Conservation (phyloP, 2,329 filamentous ascomycete species). For the Fusarium succisae region DNA sequence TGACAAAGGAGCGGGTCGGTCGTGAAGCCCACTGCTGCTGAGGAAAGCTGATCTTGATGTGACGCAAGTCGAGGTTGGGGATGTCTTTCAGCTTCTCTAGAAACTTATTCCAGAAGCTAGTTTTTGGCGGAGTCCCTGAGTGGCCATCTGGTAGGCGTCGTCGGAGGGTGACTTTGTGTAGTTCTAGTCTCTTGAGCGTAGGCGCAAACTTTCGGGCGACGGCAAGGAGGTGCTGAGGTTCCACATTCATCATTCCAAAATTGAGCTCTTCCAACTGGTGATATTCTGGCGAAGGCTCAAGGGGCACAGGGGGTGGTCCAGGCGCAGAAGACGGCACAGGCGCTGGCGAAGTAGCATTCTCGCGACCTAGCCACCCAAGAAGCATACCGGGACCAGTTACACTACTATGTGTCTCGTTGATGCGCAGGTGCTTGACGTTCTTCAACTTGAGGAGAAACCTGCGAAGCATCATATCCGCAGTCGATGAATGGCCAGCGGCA, state of each 20-base stretch:
- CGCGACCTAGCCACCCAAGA: slow-evolving; percentile 51
- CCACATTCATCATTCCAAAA: slow-evolving; percentile 52
- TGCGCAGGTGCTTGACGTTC: slow-evolving; percentile 61
- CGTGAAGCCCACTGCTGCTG: slow-evolving; percentile 39
- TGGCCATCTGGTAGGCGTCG: slow-evolving; percentile 13
- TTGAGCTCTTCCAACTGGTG: slow-evolving; percentile 53
- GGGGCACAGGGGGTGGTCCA: not conserved
- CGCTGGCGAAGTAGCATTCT: not conserved
- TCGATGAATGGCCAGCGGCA: not conserved
- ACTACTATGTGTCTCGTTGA: slow-evolving; percentile 51
- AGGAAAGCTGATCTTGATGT: slow-evolving; percentile 46
- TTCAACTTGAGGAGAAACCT: slow-evolving; percentile 39
- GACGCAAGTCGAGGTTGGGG: slow-evolving; percentile 46
- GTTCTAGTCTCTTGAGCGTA: slow-evolving; percentile 54
- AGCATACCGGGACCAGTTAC: slow-evolving; percentile 41
- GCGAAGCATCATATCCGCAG: slow-evolving; percentile 31
- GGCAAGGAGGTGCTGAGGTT: slow-evolving; percentile 43
- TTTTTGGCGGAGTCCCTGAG: slow-evolving; percentile 11
- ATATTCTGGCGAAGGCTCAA: slow-evolving; percentile 43
- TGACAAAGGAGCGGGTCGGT: not conserved
- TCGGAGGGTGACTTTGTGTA: slow-evolving; percentile 55
- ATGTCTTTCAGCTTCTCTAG: slow-evolving; percentile 47
- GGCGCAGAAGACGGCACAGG: not conserved
- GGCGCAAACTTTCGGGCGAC: slow-evolving; percentile 54
- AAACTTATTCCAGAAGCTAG: slow-evolving; percentile 53